Evolutionary conservation across 2,329 filamentous ascomycete species (phyloP), one percentile per base, ranked within the genome.

Genomic region (Graphilbum fragrans): DNA sequence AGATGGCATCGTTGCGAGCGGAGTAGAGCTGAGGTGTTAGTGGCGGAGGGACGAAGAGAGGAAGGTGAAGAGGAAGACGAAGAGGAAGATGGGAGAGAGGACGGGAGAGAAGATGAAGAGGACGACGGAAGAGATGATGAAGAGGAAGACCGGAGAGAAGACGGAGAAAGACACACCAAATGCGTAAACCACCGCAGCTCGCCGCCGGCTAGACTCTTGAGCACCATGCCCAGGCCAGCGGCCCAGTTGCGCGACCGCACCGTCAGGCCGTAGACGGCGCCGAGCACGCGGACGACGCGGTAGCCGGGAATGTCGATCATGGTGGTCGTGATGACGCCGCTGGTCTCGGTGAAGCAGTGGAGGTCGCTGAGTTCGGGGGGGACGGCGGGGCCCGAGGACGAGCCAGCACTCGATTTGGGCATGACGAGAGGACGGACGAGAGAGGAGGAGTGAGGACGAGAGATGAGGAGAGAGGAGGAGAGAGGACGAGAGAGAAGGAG

Each of bases 261-360:
- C 49, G 56, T 57, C 34, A 67, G 45, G 55, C 66, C 50, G 52
- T 60, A 52, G 55, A 70, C 69, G 8, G 72, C 67, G 41, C 75
- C 75, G 6, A 80, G 66, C 1, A 77, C 69, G 41, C 63, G 64
- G 31, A 69, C 66, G 37, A 79, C 62, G 47, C 67, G 70, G 56
- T 78, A 78, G 8, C 74, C 74, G 1, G 74, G 74, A 19, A 80
- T 58, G 51, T 79, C 74, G 57, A 72, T 74, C 73, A 77, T 79
- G 41, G 75, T 79, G 0, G 71, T 70, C 1, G 72, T 77, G 47
- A 79, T 70, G 41, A 79, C 64, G 31, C 74, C 74, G 37, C 72
- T 66, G 8, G 75, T 79, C 52, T 79, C 75, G 18, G 47, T 48
- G 47, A 49, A 47, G 60, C 72, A 77, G 55, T 72, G 67, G 8